Evolutionary conservation across 2,329 filamentous ascomycete species (phyloP).

Genomic region (Lecanicillium sp.): DNA sequence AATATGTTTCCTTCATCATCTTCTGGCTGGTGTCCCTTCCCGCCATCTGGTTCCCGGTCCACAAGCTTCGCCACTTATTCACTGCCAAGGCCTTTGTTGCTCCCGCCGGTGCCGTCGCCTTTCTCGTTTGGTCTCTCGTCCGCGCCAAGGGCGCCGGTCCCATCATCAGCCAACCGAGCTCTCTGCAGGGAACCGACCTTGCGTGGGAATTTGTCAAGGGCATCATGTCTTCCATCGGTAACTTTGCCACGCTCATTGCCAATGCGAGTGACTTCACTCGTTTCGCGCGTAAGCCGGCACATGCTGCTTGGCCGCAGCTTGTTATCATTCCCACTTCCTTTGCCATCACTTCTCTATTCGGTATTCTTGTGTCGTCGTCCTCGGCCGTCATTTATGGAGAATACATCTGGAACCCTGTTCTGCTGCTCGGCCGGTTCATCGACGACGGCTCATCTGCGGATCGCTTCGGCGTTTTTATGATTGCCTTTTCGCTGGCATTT

Average conservation of each 20-base stretch:
- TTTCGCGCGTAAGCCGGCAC: conserved; percentile 69
- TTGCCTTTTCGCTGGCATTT: conserved; percentile 63
- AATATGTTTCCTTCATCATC: conserved; percentile 77
- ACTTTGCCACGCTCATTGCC: conserved; percentile 82
- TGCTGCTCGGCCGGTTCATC: conserved; percentile 61
- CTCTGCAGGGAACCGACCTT: conserved; percentile 58
- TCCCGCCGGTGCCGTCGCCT: conserved; percentile 74
- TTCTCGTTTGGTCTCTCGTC: conserved; percentile 81
- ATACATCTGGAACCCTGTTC: conserved; percentile 68
- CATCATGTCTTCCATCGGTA: conserved; percentile 84
- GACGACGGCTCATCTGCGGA: conserved; percentile 61
- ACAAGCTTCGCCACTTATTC: conserved; percentile 83
- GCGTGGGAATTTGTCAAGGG: conserved; percentile 80
- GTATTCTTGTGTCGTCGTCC: conserved; percentile 70
- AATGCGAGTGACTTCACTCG: conserved; percentile 81
- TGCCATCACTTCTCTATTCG: conserved; percentile 76
- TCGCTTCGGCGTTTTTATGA: conserved; percentile 71
- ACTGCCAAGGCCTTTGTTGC: conserved; percentile 85
- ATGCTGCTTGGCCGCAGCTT: conserved; percentile 77
- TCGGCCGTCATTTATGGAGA: conserved; percentile 61
- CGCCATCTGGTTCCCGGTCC: conserved; percentile 83
- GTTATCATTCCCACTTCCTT: conserved; percentile 67
- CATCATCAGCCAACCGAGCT: conserved; percentile 64
- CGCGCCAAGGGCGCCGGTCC: conserved; percentile 78
- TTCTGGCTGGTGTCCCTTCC: conserved; percentile 80